These are phyloP conservation scores for Terana coerulea DNA, from an alignment of 768 basidiomycete species.

Conservation along the genomic window DNA sequence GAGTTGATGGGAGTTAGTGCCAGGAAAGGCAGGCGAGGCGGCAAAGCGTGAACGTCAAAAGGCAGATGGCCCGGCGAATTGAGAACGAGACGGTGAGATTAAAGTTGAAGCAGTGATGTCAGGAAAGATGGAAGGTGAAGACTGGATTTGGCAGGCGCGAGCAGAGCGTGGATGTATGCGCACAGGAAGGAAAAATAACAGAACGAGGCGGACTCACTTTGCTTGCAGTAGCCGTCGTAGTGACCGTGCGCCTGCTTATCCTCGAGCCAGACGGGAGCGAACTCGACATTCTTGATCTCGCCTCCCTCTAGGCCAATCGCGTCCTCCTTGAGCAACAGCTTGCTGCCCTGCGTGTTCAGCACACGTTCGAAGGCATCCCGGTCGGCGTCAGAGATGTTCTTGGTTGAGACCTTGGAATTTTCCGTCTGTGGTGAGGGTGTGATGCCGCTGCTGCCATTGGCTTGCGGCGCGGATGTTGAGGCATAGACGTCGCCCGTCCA, in stretches of 20 bases:
- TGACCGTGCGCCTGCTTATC: conserved; percentile 89
- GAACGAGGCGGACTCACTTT: conserved; percentile 55
- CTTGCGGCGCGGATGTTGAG: conserved; percentile 34
- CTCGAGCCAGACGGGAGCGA: conserved; percentile 89
- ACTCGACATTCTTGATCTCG: conserved; percentile 53
- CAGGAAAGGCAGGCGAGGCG: conserved; percentile 3
- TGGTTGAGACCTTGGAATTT: conserved; percentile 38
- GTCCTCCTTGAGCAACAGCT: conserved; percentile 53
- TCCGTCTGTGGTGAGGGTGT: conserved; percentile 18
- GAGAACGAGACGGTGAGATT: conserved; percentile 2
- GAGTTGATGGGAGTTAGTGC: background rate
- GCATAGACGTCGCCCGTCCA: conserved; percentile 87
- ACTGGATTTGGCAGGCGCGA: background rate
- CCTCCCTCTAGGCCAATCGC: conserved; percentile 42
- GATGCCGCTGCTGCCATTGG: conserved; percentile 2
- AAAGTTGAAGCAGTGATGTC: conserved; percentile 2
- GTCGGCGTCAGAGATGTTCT: conserved; percentile 56
- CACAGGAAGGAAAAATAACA: conserved; percentile 3
- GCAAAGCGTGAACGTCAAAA: background rate
- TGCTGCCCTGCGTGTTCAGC: conserved; percentile 36
- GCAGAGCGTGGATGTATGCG: background rate
- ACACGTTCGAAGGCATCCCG: conserved; percentile 62
- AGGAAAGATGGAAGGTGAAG: background rate
- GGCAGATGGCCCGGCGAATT: background rate
- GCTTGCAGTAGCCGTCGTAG: conserved; percentile 98